Evolutionary conservation across 2,329 filamentous ascomycete genomes (phyloP), one percentile per base, ranked within the genome.

Genomic region (Fusarium temperatum): DNA sequence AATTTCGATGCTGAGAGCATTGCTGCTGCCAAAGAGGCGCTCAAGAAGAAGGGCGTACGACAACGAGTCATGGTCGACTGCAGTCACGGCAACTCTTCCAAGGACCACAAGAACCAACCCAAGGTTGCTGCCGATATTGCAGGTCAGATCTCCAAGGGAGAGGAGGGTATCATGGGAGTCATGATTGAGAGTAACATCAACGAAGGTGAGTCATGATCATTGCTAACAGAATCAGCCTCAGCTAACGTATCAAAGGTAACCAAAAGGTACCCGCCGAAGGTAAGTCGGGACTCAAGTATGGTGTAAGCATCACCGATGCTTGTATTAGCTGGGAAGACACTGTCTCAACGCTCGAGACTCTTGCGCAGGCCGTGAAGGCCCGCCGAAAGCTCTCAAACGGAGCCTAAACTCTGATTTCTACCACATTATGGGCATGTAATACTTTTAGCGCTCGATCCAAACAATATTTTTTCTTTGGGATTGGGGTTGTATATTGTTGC

Each of bases 121-220:
- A 95, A 96, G 88, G 96, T 99, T 26, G 95, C 95, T 8, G 91
- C 90, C 57, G 89, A 87, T 17, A 83, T 99, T 65, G 95, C 94
- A 5, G 91, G 93, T 79, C 96, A 99, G 85, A 93, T 99, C 68
- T 88, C 92, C 62, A 90, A 89, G 66, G 96, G 96, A 41, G 96
- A 98, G 85, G 89, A 89, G 7, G 92, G 87, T 55, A 96, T 99
- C 80, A 96, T 98, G 90, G 96, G 96, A 79, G 94, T 98, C 68
- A 99, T 99, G 96, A 97, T 99, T 79, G 96, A 99, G 87, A 97
- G 94, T 83, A 94, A 98, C 83, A 97, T 98, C 85, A 93, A 96
- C 79, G 96, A 98, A 85, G 95, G 93, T 93, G 82, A 79, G 87
- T 76, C 38, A n/a, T 20, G 48, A 11, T 30, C 10, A 20, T 30